A percentile compares a stretch with the other conserved stretches of the same genome.
Conservation (phyloP, 2,329 filamentous ascomycete genomes). For the Verticillium tricorpus region DNA sequence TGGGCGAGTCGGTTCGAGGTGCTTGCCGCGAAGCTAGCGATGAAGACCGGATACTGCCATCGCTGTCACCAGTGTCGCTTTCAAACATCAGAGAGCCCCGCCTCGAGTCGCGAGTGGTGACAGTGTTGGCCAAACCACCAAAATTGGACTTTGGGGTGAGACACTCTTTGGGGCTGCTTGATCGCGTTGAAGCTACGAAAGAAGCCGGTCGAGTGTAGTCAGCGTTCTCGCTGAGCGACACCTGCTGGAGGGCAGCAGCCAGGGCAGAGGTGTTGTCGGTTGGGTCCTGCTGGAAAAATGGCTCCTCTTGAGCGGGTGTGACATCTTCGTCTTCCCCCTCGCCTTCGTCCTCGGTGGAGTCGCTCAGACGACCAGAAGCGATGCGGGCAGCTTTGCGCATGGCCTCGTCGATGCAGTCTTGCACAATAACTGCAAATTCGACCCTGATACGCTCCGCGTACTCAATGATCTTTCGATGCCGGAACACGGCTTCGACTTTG, state of each 20-base stretch:
- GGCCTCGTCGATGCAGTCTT: constrained; percentile 92
- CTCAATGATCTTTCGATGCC: constrained; percentile 88
- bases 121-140: constrained; percentile 50
- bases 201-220: constrained; percentile 52
- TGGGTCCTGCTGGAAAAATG: constrained; percentile 54
- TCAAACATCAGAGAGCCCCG: constrained; percentile 77
- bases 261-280: constrained; percentile 50
- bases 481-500: constrained; percentile 90
- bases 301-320: constrained; percentile 41
- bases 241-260: constrained; percentile 47
- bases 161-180: constrained; percentile 85
- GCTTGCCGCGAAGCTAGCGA: constrained; percentile 66
- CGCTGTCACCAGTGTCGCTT: constrained; percentile 80
- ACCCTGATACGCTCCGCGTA: constrained; percentile 94
- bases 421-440: constrained; percentile 87
- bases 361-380: constrained; percentile 77
- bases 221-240: constrained; percentile 34
- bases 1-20: constrained; percentile 80
- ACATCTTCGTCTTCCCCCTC: constrained; percentile 41
- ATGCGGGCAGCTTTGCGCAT: constrained; percentile 86
- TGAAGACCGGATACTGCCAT: constrained; percentile 79
- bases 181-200: constrained; percentile 68
- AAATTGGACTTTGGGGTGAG: constrained; percentile 85
- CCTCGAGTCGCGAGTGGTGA: constrained; percentile 60
- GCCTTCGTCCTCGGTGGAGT: constrained; percentile 63